phyloP scores from a whole-genome alignment of 73 alveolate species.

The Tetrahymena borealis region DNA sequence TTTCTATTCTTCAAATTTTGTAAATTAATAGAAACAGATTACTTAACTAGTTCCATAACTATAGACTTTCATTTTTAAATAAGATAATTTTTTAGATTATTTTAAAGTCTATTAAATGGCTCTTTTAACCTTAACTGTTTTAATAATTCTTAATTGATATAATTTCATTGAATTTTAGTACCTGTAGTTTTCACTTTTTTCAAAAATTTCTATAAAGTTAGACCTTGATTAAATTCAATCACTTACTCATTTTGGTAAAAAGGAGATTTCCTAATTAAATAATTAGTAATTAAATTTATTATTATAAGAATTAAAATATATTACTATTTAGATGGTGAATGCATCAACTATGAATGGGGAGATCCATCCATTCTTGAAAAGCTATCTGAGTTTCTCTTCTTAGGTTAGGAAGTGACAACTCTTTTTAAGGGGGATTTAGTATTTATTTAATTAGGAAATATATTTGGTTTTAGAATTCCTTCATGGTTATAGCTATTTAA shows the following conservation, averaged over 20 bases:
- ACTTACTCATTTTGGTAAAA: neutral
- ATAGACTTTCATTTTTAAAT: too few species aligned
- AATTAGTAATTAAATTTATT: neutral
- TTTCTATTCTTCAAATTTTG: too few species aligned
- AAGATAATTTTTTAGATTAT: too few species aligned
- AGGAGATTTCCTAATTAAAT: neutral
- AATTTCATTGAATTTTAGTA: neutral
- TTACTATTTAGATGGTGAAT: neutral
- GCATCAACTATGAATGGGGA: neutral
- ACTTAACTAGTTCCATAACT: too few species aligned
- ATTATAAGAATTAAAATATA: neutral
- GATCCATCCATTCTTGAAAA: neutral
- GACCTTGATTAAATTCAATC: neutral
- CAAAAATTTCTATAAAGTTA: neutral
- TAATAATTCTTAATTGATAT: neutral
- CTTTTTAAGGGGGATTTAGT: neutral
- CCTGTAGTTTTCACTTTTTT: neutral
- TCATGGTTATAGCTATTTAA: neutral
- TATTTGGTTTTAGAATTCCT: neutral
- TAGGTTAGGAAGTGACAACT: neutral
- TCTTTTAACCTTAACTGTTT: too few species aligned
- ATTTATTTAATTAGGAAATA: neutral
- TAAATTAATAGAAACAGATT: too few species aligned
- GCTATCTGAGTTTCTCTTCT: neutral
- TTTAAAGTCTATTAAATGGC: too few species aligned